phyloP scores from a whole-genome alignment of 352 stramenopile species.

The Phytophthora palmivora region DNA sequence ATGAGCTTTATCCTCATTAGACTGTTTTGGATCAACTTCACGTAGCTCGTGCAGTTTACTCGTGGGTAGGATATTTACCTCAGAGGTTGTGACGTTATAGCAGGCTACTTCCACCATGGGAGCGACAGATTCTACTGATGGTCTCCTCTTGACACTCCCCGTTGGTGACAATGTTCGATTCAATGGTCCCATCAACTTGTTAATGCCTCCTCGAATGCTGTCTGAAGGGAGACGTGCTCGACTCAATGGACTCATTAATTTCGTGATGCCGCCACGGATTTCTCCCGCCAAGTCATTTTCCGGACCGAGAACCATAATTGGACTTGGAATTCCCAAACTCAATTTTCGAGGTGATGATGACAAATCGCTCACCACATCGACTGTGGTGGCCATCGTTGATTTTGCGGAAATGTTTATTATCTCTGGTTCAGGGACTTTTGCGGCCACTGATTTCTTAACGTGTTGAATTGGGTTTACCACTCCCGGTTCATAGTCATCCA shows the following conservation, averaged over 20 bases:
- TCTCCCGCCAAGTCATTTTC: conserved; percentile 31
- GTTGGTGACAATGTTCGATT: conserved; percentile 27
- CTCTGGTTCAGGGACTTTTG: conserved; percentile 2
- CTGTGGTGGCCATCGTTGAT: neutral
- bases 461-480: conserved; percentile 17
- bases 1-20: neutral
- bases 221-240: conserved; percentile 20
- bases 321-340: conserved; percentile 26
- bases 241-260: conserved; percentile 36
- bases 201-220: conserved; percentile 33
- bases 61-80: neutral
- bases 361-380: neutral
- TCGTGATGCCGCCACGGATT: conserved; percentile 30
- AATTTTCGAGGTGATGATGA: conserved; percentile 8
- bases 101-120: conserved; percentile 22
- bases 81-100: conserved; percentile 14
- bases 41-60: conserved; percentile 15
- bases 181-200: conserved; percentile 34
- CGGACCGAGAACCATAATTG: conserved; percentile 23
- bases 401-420: neutral
- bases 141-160: conserved; percentile 8
- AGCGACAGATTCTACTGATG: conserved; percentile 16
- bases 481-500: conserved; percentile 29
- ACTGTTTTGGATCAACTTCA: neutral
- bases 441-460: neutral